phyloP scores from a whole-genome alignment of 2,329 filamentous ascomycete species.

The Fusarium odoratissimum region DNA sequence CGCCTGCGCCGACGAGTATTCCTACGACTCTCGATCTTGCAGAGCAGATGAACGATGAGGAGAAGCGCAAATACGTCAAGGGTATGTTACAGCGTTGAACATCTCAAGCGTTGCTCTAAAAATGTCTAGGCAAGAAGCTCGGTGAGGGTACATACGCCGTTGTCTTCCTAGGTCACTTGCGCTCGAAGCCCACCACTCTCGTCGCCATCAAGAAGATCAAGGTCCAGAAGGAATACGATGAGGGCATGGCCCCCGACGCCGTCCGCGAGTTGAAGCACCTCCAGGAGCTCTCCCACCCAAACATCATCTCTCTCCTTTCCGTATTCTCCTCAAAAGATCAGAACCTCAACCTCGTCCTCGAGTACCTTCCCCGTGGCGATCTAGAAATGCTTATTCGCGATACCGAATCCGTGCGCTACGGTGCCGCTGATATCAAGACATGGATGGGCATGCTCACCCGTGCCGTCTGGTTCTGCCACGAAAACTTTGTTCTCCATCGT shows the following conservation, averaged over 20 bases:
- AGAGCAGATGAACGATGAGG: conserved; percentile 85
- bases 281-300: conserved; percentile 92
- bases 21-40: conserved; percentile 67
- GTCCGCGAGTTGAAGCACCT: conserved; percentile 96
- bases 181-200: conserved; percentile 74
- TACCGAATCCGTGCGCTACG: conserved; percentile 80
- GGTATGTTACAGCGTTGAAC: conserved; percentile 57
- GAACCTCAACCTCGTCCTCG: conserved; percentile 94
- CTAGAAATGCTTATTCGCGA: conserved; percentile 95
- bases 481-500: conserved; percentile 91
- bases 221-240: conserved; percentile 83
- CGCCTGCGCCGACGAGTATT: conserved; percentile 46
- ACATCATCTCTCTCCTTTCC: conserved; percentile 91
- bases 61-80: conserved; percentile 91
- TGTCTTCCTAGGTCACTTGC: conserved; percentile 89
- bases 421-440: conserved; percentile 90
- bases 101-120: neutral
- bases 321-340: conserved; percentile 97
- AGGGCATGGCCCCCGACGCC: conserved; percentile 93
- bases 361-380: conserved; percentile 93
- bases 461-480: conserved; percentile 96
- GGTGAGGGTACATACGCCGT: conserved; percentile 98
- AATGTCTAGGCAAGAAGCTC: conserved; percentile 79
- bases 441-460: conserved; percentile 99
- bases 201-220: conserved; percentile 97